Evolutionary conservation across 2,329 filamentous ascomycete species (phyloP), one percentile per base, ranked within the genome.

Genomic region (Apiospora koreana): DNA sequence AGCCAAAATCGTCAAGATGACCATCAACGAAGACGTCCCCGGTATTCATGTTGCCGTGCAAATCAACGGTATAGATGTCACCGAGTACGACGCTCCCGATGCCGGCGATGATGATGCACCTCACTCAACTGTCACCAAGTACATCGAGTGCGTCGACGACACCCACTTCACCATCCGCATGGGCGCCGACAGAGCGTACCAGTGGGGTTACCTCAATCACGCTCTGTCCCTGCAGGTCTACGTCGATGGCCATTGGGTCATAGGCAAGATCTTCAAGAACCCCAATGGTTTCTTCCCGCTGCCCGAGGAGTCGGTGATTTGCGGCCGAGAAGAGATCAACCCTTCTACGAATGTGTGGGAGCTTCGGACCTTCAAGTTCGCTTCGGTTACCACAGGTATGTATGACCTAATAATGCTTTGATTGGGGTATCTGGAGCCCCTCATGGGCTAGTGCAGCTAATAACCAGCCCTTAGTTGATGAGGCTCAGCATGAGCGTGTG

Each of bases 91-190:
- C 1, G 75, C 77, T 25, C 75, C 75, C 3, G 48, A 79, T 43
- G 69, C 67, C 12, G 54, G 69, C 16, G 73, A 74, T 1, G 67
- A 71, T n/a, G 45, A 71, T 50, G 54, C n/a, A 8, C 31, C 48
- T 23, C 69, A 42, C 31, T 72, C 74, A 48, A 54, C 68, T 21
- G 16, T 73, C 62, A 72, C 66, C 18, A 75, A 78, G 65, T 81
- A 79, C 68, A 76, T 81, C 42, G 76, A 81, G 72, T 77, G 76
- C 8, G 46, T 73, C 16, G 74, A 79, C 38, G 67, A 78, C 21
- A 58, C 74, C 21, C 68, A 75, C 16, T 81, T 80, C 68, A 38
- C 72, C 3, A 48, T 80, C 38, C 25, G 42, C 4, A 16, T 76
- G 18, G 42, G 68, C 1, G 65, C 80, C 1, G 8, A 68, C 28